Base-by-base conservation (phyloP, 75 land plant species). In the Chamaecyparis obtusa region DNA sequence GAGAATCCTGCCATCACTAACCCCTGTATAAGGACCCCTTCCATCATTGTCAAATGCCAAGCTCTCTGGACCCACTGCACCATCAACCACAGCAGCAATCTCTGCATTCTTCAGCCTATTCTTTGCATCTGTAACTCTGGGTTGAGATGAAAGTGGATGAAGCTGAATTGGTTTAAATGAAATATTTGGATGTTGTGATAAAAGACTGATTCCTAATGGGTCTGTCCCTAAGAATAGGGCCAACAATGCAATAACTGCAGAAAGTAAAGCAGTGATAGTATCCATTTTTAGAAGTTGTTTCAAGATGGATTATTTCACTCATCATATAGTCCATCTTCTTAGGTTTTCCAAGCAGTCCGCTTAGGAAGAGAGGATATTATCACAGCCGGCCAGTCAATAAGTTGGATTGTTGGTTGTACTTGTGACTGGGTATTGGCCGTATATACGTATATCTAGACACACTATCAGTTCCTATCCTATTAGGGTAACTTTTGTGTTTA, bases 1-100 rank as follows among this genome's bases (percentile, higher is more conserved):
- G 33, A 94, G 87, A 15, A 94, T 80, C 57, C 96, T 90, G 33
- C 96, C 96, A 87, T 94, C 96, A 44, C 94, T 88, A 56, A 94
- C 92, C 56, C 96, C 94, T 49, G 92, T 86, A 83, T 94, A 94
- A 13, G 96, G 96, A 5, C 96, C 96, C 54, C 87, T 78, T 9
- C 94, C 95, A 13, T 92, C 71, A 46, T 88, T 83, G 51, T 94
- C 96, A 85, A 94, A 94, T 24, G 89, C 91, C 72, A 94, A 13
- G 87, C 95, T 94, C 87, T 94, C 96, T 13, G 96, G 95, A 9
- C 96, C 96, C 19, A 84, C 51, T 3, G 84, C 88, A 16, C 75
- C 89, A 39, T 86, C 64, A 32, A 84, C 33, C 41, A 84, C 85
- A 33, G 85, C 85, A 35, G 64, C 67, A 84, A 84, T 56, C 13